Percentiles rank a stretch among this genome's conserved stretches.
Conservation (phyloP, 441 rosid genomes). For the Manihot esculenta region DNA sequence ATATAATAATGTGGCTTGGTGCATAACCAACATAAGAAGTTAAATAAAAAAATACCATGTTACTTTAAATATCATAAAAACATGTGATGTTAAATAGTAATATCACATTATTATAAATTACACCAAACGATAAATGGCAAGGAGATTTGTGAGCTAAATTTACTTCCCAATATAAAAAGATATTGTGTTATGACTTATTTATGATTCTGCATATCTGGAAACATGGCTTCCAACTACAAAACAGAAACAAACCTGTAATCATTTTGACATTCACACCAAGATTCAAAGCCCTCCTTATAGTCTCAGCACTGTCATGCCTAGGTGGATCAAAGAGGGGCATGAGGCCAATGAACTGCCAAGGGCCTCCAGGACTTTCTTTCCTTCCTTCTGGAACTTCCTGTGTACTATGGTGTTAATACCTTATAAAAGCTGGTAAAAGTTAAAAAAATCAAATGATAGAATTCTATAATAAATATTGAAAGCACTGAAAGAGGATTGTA, state of each 20-base stretch:
- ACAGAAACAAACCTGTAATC: constrained; percentile 68
- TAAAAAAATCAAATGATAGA: background rate
- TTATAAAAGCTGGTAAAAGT: background rate
- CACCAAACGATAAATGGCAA: background rate
- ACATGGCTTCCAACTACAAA: constrained; percentile 16
- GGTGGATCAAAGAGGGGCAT: constrained; percentile 99
- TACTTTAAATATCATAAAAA: too few species aligned
- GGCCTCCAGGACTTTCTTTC: constrained; percentile 88
- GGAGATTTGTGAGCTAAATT: background rate
- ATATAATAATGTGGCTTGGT: too few species aligned
- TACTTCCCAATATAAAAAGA: background rate
- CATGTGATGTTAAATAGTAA: too few species aligned
- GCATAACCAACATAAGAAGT: too few species aligned
- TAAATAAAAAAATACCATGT: too few species aligned
- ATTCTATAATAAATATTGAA: background rate
- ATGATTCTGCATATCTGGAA: background rate
- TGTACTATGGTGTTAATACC: constrained; percentile 11
- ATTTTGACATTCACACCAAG: constrained; percentile 97
- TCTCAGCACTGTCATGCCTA: constrained; percentile 96
- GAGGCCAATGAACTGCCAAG: constrained; percentile 89
- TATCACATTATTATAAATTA: background rate
- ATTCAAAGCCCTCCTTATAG: constrained; percentile 85
- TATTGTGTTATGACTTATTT: too few species aligned
- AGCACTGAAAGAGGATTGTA: background rate
- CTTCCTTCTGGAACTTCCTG: constrained; percentile 92